phyloP scores from a whole-genome alignment of 75 land plant species.

The Sequoiadendron giganteum region DNA sequence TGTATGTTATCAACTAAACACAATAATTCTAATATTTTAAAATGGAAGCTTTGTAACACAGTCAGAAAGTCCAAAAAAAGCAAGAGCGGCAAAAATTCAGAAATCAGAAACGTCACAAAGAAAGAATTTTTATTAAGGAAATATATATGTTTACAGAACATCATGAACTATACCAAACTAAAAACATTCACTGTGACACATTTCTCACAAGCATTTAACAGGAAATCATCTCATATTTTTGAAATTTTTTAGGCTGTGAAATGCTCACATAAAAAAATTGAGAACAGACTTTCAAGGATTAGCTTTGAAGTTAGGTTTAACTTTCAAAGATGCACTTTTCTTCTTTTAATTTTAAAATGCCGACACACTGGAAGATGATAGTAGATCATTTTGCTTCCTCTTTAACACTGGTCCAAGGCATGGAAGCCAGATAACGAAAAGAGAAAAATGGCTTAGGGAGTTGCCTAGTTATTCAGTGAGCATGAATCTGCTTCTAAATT shows the following conservation, averaged over 20 bases:
- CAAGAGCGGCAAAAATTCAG: background rate
- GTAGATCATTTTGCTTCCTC: background rate
- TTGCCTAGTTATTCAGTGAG: background rate
- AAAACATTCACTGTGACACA: background rate
- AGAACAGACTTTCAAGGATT: background rate
- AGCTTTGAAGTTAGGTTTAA: background rate
- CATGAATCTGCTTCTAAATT: background rate
- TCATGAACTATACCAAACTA: background rate
- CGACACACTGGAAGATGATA: background rate
- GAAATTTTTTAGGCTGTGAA: background rate
- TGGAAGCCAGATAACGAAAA: background rate
- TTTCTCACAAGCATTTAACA: background rate
- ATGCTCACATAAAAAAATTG: background rate
- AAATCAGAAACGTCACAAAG: background rate
- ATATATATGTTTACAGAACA: background rate
- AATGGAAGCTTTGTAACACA: background rate
- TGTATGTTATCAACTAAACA: background rate
- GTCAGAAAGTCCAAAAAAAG: background rate
- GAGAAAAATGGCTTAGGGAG: background rate
- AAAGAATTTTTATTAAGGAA: background rate
- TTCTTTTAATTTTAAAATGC: background rate
- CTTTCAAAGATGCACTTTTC: background rate
- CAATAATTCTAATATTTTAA: background rate
- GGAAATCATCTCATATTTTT: background rate
- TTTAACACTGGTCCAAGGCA: background rate